Conservation (phyloP, 441 rosid genomes). For the Raphanus hybrid region DNA sequence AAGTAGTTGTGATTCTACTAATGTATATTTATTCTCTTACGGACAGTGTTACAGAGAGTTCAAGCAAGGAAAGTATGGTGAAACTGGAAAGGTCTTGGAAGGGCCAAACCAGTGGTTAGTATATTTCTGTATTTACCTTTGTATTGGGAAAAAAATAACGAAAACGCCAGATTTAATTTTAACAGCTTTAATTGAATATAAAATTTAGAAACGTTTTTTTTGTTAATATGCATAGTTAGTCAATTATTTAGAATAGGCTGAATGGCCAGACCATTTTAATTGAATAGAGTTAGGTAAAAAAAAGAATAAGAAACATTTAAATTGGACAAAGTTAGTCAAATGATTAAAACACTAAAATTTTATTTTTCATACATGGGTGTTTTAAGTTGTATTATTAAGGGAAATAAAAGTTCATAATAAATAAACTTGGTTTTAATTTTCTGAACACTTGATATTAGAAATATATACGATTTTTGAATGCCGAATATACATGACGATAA, state of each 20-base stretch:
- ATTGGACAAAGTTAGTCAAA: not conserved
- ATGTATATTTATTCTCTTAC: conserved; percentile 9
- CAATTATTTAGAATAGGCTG: not conserved
- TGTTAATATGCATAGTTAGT: not conserved
- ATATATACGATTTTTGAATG: not conserved
- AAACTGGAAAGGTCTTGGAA: conserved; percentile 76
- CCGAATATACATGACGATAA: too few species aligned
- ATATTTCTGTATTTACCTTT: not conserved
- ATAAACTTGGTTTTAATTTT: not conserved
- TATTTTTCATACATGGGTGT: too few species aligned
- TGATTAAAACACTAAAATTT: not conserved
- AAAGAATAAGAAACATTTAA: not conserved
- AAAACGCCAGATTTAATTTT: not conserved
- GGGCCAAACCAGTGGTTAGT: conserved; percentile 70
- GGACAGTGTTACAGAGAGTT: conserved; percentile 73
- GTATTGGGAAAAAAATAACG: not conserved
- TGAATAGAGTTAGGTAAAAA: not conserved
- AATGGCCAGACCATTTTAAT: not conserved
- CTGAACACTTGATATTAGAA: not conserved
- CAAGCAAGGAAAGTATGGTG: conserved; percentile 67
- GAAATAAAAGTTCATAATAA: not conserved
- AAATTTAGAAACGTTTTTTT: not conserved
- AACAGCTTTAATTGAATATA: not conserved
- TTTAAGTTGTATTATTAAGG: too few species aligned
- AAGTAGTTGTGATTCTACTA: not conserved